Evolutionary conservation across 1,284 basidiomycete genomes (phyloP).

Genomic region (Puccinia coronata): DNA sequence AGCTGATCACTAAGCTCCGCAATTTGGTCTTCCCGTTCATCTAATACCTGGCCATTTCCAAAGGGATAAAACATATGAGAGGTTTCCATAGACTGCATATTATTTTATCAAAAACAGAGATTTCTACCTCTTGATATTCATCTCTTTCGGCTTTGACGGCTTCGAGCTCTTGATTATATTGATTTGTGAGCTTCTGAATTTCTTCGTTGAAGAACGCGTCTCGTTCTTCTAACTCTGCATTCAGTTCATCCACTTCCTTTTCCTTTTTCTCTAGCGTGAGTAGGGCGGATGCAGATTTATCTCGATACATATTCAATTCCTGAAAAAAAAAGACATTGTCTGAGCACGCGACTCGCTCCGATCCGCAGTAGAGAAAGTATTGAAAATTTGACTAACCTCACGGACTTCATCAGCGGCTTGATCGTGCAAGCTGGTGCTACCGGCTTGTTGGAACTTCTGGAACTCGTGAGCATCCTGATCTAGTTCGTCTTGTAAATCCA

Average conservation of each 20-base stretch:
- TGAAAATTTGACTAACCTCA: slow-evolving; percentile 23
- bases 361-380: neutral
- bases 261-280: slow-evolving; percentile 60
- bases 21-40: slow-evolving; percentile 72
- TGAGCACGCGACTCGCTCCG: neutral
- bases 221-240: slow-evolving; percentile 57
- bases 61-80: neutral
- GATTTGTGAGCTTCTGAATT: slow-evolving; percentile 58
- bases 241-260: slow-evolving; percentile 60
- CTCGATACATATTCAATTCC: slow-evolving; percentile 59
- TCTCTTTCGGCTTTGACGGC: slow-evolving; percentile 58
- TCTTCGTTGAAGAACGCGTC: slow-evolving; percentile 56
- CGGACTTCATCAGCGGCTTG: slow-evolving; percentile 30
- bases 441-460: slow-evolving; percentile 44
- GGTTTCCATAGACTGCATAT: neutral
- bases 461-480: slow-evolving; percentile 46
- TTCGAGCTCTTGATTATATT: slow-evolving; percentile 59
- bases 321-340: slow-evolving; percentile 19
- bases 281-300: slow-evolving; percentile 58
- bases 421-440: slow-evolving; percentile 23
- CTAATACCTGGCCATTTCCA: slow-evolving; percentile 63
- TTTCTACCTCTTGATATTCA: slow-evolving; percentile 58
- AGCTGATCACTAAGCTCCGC: slow-evolving; percentile 72
- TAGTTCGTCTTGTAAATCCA: slow-evolving; percentile 59
- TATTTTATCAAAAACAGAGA: slow-evolving; percentile 42